phyloP scores from a whole-genome alignment of 2,329 filamentous ascomycete species.

The Hypomyces perniciosus region DNA sequence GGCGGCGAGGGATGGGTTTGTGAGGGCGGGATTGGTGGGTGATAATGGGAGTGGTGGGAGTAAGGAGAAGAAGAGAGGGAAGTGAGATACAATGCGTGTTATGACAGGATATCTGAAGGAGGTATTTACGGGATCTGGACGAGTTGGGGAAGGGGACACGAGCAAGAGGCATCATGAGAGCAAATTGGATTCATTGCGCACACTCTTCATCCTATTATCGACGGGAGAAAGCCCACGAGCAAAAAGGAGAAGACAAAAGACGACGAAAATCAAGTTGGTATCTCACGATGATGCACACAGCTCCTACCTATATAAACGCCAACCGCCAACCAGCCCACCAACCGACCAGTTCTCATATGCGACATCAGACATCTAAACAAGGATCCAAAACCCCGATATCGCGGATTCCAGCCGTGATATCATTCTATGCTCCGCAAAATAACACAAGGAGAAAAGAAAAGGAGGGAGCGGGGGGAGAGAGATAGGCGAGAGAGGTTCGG shows the following conservation, averaged over 20 bases:
- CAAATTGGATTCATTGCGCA: background rate
- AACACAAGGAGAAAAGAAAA: background rate
- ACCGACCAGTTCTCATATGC: background rate
- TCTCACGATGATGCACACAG: conserved; percentile 17
- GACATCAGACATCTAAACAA: background rate
- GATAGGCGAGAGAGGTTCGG: background rate
- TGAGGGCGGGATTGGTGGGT: conserved; percentile 64
- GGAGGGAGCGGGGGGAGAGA: background rate
- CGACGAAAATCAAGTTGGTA: conserved; percentile 20
- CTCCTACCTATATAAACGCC: conserved; percentile 16
- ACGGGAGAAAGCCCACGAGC: conserved; percentile 7
- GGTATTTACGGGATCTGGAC: background rate
- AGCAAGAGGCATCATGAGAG: background rate
- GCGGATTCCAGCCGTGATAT: background rate
- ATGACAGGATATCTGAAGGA: too few species aligned
- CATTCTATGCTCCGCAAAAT: background rate
- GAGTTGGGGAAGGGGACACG: background rate
- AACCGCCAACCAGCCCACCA: conserved; percentile 12
- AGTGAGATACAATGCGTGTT: background rate
- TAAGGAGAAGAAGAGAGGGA: background rate
- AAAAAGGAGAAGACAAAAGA: background rate
- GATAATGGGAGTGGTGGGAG: background rate
- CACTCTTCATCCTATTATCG: background rate
- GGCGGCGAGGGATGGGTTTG: conserved; percentile 75
- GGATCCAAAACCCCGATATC: background rate